Percentiles rank a stretch among this genome's conserved stretches.
phyloP scores from a whole-genome alignment of 139 green algal species.

The Tetraselmis striata region DNA sequence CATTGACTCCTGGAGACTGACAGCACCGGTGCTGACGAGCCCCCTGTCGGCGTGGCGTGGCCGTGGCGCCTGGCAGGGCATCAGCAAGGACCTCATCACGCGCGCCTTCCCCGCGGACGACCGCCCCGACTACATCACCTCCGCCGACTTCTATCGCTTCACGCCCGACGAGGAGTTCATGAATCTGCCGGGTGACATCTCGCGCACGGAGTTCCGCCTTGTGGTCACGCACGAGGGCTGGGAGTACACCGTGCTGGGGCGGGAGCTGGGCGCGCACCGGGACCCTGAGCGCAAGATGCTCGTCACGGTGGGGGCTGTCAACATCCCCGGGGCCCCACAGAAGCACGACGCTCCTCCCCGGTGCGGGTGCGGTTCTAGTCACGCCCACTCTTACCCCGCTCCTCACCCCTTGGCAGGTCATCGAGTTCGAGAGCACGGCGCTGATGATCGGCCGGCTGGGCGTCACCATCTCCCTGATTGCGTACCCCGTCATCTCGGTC shows the following conservation, averaged over 20 bases:
- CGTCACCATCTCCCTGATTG: slow-evolving; percentile 28
- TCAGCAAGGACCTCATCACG: slow-evolving; percentile 16
- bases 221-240: slow-evolving; percentile 30
- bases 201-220: slow-evolving; percentile 43
- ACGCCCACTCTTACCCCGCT: not conserved
- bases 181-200: slow-evolving; percentile 36
- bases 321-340: no score
- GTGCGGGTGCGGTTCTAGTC: no score
- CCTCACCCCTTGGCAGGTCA: slow-evolving; percentile 12
- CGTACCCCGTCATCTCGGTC: slow-evolving; percentile 44
- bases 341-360: no score
- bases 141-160: slow-evolving; percentile 33
- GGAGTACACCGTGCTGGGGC: slow-evolving; percentile 41
- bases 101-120: slow-evolving; percentile 29
- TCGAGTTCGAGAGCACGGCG: slow-evolving; percentile 48
- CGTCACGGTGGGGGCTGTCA: slow-evolving; percentile 36
- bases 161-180: slow-evolving; percentile 46
- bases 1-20: no score
- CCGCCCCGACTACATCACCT: slow-evolving; percentile 35
- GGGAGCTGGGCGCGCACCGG: slow-evolving; percentile 21
- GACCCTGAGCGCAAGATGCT: slow-evolving; percentile 33
- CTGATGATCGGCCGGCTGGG: slow-evolving; percentile 23
- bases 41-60: no score
- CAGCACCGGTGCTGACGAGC: no score
- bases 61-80: not conserved